Base-by-base conservation (phyloP, 163 green algal genomes). In the Volvox carteri region DNA sequence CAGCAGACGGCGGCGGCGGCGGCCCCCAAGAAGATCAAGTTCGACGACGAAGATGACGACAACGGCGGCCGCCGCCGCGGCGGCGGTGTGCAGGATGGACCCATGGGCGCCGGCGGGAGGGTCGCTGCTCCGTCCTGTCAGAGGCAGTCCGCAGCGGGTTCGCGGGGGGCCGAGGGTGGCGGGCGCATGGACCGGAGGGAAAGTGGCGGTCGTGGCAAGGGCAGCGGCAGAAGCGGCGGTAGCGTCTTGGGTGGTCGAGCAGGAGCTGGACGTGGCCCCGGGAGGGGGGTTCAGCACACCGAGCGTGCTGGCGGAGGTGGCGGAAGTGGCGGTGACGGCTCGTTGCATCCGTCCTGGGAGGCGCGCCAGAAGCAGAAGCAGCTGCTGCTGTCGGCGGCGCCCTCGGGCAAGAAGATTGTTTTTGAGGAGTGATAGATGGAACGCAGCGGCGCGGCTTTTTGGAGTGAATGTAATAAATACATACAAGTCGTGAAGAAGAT, bases 321-420 rank as follows among this genome's bases (percentile, higher is more conserved):
- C 5, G 39, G 30, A 37, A 44, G 81, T n/a, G 90, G 85, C 75
- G 86, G 78, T 44, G 77, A 42, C 56, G 89, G 85, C 60, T 41
- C 44, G 12, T 48, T 95, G 68, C 93, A 95, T 54, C 92, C 92
- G 5, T 95, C 92, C 0, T 95, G 93, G 93, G 88, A 92, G 84
- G 90, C 91, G 0, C 93, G 93, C 70, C 85, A 92, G 88, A 56
- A 81, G 75, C 89, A 93, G 85, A 84, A 93, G 88, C 76, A 91
- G 86, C 76, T 76, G 58, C 88, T 77, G n/a, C 8, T 70, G 19
- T 14, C 41, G 7, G 54, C n/a, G 52, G 73, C 35, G n/a, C 78
- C 85, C 14, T 44, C 83, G 11, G 90, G 86, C 37, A 94, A 92
- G 83, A 94, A 94, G 70, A 83, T 85, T 1, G 84, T 92, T 21